A percentile compares a stretch with the other conserved stretches of the same genome.
These are phyloP conservation scores for Geotrichum candidum DNA, from an alignment of 1,139 yeast genomes.

Conservation along the genomic window DNA sequence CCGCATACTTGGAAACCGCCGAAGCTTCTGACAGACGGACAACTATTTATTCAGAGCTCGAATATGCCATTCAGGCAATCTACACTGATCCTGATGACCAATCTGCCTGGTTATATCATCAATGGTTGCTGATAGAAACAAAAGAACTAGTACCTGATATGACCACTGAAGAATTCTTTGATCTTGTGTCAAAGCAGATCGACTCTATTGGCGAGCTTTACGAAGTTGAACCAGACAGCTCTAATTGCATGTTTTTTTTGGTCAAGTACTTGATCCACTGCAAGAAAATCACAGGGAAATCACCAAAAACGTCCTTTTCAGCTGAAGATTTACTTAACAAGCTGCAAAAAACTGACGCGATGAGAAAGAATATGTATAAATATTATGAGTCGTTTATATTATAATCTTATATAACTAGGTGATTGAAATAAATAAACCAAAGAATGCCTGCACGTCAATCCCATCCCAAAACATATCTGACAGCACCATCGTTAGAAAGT, in stretches of 20 bases:
- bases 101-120: constrained; percentile 82
- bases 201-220: constrained; percentile 33
- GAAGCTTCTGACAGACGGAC: constrained; percentile 27
- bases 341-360: constrained; percentile 59
- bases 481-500: constrained; percentile 19
- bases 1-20: constrained; percentile 39
- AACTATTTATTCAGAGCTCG: constrained; percentile 55
- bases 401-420: background rate
- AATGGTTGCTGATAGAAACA: constrained; percentile 67
- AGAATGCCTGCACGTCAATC: background rate
- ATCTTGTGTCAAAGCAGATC: constrained; percentile 30
- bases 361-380: constrained; percentile 44
- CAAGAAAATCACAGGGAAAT: constrained; percentile 3
- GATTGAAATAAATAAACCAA: background rate
- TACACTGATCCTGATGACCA: constrained; percentile 93
- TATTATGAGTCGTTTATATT: constrained; percentile 2
- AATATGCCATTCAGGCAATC: constrained; percentile 72
- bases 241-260: constrained; percentile 37
- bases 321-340: constrained; percentile 34
- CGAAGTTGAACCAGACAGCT: constrained; percentile 38
- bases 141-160: constrained; percentile 38
- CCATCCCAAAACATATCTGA: constrained; percentile 18
- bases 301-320: constrained; percentile 18
- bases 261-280: constrained; percentile 22
- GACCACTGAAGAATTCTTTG: constrained; percentile 21